Percentiles rank a stretch among this genome's conserved stretches.
Evolutionary conservation across 805 yeast species (phyloP).

Genomic region (Lipomyces spencermartinsiae): DNA sequence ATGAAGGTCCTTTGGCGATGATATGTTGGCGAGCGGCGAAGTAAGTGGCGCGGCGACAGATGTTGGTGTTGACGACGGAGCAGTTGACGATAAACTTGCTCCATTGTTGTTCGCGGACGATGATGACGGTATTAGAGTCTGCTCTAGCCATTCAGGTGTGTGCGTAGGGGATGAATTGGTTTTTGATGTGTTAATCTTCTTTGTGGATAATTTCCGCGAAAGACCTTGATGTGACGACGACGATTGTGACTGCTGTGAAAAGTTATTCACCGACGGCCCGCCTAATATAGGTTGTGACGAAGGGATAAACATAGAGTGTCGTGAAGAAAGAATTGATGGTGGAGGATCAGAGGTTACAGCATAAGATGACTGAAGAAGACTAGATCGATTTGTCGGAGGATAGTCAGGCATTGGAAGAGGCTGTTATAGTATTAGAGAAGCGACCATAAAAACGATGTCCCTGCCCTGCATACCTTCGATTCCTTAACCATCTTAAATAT

Average conservation of each 20-base stretch:
- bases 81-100: not conserved
- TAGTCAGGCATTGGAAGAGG: slow-evolving; percentile 41
- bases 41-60: not conserved
- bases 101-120: not conserved
- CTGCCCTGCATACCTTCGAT: slow-evolving; percentile 60
- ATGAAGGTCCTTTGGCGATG: not conserved
- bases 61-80: not conserved
- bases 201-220: slow-evolving; percentile 24
- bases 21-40: not conserved
- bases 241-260: not conserved
- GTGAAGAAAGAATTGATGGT: slow-evolving; percentile 19
- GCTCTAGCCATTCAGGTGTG: slow-evolving; percentile 37
- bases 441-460: slow-evolving; percentile 41
- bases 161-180: slow-evolving; percentile 26
- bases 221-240: not conserved
- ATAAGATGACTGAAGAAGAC: slow-evolving; percentile 41
- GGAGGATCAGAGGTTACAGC: slow-evolving; percentile 25
- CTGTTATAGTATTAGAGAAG: slow-evolving; percentile 1
- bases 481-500: slow-evolving; percentile 67
- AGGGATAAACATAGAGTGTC: slow-evolving; percentile 39
- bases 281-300: slow-evolving; percentile 18
- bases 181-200: slow-evolving; percentile 11
- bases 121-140: slow-evolving; percentile 18
- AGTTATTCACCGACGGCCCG: not conserved
- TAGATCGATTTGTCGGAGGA: slow-evolving; percentile 45